phyloP scores from a whole-genome alignment of 345 rosid species.

The Nasturtium officinale region DNA sequence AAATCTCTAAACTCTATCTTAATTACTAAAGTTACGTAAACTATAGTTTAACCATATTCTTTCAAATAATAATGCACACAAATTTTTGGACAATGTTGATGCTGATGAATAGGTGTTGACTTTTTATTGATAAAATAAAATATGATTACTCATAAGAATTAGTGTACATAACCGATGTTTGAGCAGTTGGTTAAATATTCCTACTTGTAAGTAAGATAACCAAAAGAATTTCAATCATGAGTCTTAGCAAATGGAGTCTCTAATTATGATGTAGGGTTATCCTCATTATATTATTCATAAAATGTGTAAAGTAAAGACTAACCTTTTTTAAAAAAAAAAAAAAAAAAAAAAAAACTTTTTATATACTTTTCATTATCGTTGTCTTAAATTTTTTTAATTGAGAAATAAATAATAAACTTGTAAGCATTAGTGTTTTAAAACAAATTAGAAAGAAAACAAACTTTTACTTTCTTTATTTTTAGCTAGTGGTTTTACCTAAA shows the following conservation, averaged over 20 bases:
- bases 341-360: too few relatives aligned
- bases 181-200: not conserved
- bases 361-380: not conserved
- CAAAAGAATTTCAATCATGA: too few relatives aligned
- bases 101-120: not conserved
- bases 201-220: not conserved
- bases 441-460: not conserved
- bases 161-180: not conserved
- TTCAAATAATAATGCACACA: not conserved
- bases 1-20: not conserved
- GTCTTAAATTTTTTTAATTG: not conserved
- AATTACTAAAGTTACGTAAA: not conserved
- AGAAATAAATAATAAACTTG: not conserved
- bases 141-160: not conserved
- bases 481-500: slow-evolving; percentile 9
- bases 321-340: too few relatives aligned
- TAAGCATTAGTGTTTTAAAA: not conserved
- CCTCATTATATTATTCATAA: not conserved
- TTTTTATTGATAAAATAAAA: not conserved
- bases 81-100: not conserved
- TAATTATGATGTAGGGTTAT: not conserved
- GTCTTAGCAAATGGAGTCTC: too few relatives aligned
- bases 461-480: not conserved
- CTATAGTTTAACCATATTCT: not conserved
- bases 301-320: too few relatives aligned